Conservation (phyloP, 345 rosid genomes). For the Psidium guajava region DNA sequence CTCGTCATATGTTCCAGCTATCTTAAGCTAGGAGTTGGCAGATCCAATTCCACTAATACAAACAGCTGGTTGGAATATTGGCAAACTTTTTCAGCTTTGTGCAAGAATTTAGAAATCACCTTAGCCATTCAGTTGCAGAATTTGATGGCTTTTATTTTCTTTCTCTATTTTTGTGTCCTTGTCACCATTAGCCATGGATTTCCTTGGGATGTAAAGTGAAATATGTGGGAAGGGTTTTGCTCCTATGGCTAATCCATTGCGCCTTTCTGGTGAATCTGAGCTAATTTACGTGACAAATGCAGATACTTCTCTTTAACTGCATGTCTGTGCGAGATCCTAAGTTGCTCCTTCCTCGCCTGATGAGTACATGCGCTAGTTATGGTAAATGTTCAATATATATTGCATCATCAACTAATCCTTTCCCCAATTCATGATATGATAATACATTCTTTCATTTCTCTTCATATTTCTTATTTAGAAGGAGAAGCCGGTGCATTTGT, state of each 20-base stretch:
- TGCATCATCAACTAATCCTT: neutral
- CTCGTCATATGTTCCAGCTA: neutral
- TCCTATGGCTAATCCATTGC: neutral
- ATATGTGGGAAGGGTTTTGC: neutral
- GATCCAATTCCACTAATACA: neutral
- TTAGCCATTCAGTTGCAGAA: neutral
- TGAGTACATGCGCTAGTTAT: conserved; percentile 22
- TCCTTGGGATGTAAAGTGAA: neutral
- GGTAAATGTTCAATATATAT: conserved; percentile 13
- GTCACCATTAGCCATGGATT: neutral
- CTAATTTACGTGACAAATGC: conserved; percentile 7
- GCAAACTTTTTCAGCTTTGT: neutral
- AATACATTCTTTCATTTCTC: neutral
- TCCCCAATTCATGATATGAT: neutral
- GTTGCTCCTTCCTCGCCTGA: conserved; percentile 52
- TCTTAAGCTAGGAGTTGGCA: neutral
- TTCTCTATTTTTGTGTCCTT: neutral
- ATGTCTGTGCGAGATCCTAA: conserved; percentile 88
- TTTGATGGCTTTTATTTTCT: neutral
- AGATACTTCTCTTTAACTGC: conserved; percentile 92
- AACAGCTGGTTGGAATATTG: neutral
- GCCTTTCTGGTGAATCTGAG: neutral
- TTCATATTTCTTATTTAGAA: neutral
- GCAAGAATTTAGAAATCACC: neutral
- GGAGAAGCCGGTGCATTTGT: neutral